phyloP scores from a whole-genome alignment of 176 grass and related monocot genomes.

The Zizania latifolia region DNA sequence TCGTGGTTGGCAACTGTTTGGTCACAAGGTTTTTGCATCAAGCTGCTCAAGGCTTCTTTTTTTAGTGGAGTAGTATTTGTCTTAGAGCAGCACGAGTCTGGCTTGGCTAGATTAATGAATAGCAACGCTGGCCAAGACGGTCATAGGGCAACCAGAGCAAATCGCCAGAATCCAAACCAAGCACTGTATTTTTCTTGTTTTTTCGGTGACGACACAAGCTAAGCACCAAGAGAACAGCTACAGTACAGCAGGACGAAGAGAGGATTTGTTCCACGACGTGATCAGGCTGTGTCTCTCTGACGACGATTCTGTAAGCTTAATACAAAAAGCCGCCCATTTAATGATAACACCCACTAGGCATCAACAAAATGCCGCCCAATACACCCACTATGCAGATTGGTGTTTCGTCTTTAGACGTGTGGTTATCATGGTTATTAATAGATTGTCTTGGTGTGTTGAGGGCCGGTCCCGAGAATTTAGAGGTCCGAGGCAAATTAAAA shows the following conservation, averaged over 20 bases:
- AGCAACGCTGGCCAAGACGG: neutral
- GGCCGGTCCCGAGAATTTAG: no score
- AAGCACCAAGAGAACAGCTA: neutral
- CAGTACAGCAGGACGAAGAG: neutral
- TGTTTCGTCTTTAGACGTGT: no score
- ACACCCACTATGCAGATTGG: no score
- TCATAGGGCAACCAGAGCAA: neutral
- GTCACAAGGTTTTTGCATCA: neutral
- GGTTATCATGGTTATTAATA: no score
- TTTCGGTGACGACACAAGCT: neutral
- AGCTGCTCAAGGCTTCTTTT: neutral
- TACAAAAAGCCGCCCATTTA: neutral
- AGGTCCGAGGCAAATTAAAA: no score
- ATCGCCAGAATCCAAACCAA: neutral
- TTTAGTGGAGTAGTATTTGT: neutral
- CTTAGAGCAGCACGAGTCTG: neutral
- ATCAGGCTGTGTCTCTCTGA: neutral
- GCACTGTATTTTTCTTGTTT: no score
- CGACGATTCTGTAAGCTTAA: neutral
- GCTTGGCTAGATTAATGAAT: neutral
- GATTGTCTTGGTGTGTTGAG: no score
- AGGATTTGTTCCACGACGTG: neutral
- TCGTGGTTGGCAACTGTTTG: slow-evolving; percentile 1
- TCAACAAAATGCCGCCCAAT: no score
- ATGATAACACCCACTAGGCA: slow-evolving; percentile 26